Evolutionary conservation across 768 basidiomycete species (phyloP).

Genomic region (Suillus weaverae): DNA sequence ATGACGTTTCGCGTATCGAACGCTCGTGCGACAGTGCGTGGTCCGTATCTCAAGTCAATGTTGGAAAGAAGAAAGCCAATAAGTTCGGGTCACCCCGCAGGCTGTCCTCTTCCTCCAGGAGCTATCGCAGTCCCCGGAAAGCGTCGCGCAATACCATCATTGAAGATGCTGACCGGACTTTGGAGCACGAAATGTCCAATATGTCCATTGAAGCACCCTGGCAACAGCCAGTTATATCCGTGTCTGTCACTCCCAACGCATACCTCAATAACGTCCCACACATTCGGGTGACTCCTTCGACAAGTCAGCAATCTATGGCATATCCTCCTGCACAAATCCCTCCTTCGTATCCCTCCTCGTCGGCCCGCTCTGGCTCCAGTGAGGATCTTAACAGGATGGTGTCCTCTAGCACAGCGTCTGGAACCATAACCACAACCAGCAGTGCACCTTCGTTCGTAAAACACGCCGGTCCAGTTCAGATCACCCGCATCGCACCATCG

Average conservation of each 20-base stretch:
- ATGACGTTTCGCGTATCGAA: constrained; percentile 17
- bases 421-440: constrained; percentile 66
- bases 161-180: constrained; percentile 43
- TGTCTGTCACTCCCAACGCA: constrained; percentile 13
- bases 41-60: constrained; percentile 36
- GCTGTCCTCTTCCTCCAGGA: constrained; percentile 37
- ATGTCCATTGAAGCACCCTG: constrained; percentile 44
- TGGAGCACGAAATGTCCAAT: constrained; percentile 42
- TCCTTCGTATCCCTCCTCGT: constrained; percentile 49
- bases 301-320: constrained; percentile 26
- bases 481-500: constrained; percentile 76
- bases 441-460: constrained; percentile 85
- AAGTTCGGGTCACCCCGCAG: constrained; percentile 32
- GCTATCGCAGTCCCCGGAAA: constrained; percentile 45
- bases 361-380: constrained; percentile 51
- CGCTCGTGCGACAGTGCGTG: constrained; percentile 24
- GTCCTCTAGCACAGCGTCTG: constrained; percentile 82
- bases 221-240: constrained; percentile 24
- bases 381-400: constrained; percentile 88
- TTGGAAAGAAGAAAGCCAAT: constrained; percentile 20
- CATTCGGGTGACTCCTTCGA: constrained; percentile 31
- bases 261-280: constrained; percentile 22
- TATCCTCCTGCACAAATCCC: constrained; percentile 34
- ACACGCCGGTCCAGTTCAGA: constrained; percentile 75
- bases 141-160: constrained; percentile 37